Evolutionary conservation across 805 yeast species (phyloP).

Genomic region (Candida jianshihensis): DNA sequence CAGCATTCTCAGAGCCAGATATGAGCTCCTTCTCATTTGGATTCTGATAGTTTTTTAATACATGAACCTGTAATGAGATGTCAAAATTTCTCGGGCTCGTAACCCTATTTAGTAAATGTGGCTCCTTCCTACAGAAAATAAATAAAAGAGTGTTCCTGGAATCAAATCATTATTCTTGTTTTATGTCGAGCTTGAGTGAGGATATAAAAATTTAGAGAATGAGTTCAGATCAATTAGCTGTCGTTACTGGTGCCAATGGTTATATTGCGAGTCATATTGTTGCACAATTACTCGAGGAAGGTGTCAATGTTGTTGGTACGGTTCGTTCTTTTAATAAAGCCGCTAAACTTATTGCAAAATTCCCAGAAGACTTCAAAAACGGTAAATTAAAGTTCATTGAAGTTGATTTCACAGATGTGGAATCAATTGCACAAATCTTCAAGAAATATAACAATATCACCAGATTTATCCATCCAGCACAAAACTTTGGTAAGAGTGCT

Average conservation of each 20-base stretch:
- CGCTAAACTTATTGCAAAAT: not conserved
- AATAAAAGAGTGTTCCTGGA: too few species aligned
- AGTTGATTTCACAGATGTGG: conserved; percentile 2
- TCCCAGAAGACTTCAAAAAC: not conserved
- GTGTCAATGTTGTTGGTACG: conserved; percentile 5
- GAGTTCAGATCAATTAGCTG: not conserved
- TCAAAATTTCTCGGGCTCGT: too few species aligned
- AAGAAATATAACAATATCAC: conserved; percentile 1
- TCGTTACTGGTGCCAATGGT: conserved; percentile 10
- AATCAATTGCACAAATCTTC: conserved; percentile 1
- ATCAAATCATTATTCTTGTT: too few species aligned
- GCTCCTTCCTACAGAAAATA: too few species aligned
- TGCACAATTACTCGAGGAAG: not conserved
- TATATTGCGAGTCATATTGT: conserved; percentile 6
- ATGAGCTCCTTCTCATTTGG: conserved; percentile 67
- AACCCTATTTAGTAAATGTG: too few species aligned
- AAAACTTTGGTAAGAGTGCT: conserved; percentile 3
- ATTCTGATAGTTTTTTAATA: conserved; percentile 12
- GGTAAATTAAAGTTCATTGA: conserved; percentile 5
- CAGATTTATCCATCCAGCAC: conserved; percentile 6
- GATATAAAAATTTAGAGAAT: too few species aligned
- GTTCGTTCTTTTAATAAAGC: conserved; percentile 7
- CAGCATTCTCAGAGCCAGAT: conserved; percentile 63
- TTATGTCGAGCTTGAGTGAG: too few species aligned
- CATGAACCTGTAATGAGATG: too few species aligned